phyloP scores from a whole-genome alignment of 2,329 filamentous ascomycete species.

The Aspergillus sp. region DNA sequence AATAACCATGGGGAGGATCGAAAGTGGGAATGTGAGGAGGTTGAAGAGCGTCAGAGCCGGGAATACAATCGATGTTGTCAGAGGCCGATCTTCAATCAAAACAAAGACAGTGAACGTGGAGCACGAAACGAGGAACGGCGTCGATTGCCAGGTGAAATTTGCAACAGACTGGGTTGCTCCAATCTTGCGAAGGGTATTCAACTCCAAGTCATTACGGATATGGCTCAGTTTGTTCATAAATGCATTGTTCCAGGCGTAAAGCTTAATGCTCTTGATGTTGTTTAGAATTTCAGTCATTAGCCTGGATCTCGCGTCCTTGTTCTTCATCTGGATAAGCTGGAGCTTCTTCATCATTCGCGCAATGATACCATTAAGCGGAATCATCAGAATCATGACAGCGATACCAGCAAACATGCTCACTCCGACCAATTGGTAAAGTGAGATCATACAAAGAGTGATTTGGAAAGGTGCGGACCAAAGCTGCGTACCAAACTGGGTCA shows the following conservation, averaged over 20 bases:
- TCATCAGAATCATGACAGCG: slow-evolving; percentile 94
- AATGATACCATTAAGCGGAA: slow-evolving; percentile 90
- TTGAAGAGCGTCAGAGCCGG: slow-evolving; percentile 93
- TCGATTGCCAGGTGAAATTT: slow-evolving; percentile 97
- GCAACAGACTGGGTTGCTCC: slow-evolving; percentile 90
- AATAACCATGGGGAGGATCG: slow-evolving; percentile 96
- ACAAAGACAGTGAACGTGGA: slow-evolving; percentile 95
- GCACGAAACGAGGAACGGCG: slow-evolving; percentile 95
- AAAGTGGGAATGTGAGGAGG: slow-evolving; percentile 88
- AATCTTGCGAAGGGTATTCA: slow-evolving; percentile 94
- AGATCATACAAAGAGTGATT: slow-evolving; percentile 92
- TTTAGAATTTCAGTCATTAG: slow-evolving; percentile 97
- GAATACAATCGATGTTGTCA: slow-evolving; percentile 95
- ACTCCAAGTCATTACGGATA: slow-evolving; percentile 91
- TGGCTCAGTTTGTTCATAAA: slow-evolving; percentile 98
- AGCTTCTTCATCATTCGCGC: slow-evolving; percentile 90
- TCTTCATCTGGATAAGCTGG: slow-evolving; percentile 98
- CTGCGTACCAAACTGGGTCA: slow-evolving; percentile 93
- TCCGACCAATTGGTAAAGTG: slow-evolving; percentile 91
- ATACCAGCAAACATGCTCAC: slow-evolving; percentile 95
- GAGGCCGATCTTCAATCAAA: slow-evolving; percentile 72
- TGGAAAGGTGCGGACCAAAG: slow-evolving; percentile 97
- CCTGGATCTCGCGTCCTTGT: slow-evolving; percentile 90
- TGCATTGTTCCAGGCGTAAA: slow-evolving; percentile 94
- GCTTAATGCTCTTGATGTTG: slow-evolving; percentile 99